A percentile compares a stretch with the other conserved stretches of the same genome.
phyloP scores from a whole-genome alignment of 805 yeast genomes.

The Aciculoconidium aculeatum region DNA sequence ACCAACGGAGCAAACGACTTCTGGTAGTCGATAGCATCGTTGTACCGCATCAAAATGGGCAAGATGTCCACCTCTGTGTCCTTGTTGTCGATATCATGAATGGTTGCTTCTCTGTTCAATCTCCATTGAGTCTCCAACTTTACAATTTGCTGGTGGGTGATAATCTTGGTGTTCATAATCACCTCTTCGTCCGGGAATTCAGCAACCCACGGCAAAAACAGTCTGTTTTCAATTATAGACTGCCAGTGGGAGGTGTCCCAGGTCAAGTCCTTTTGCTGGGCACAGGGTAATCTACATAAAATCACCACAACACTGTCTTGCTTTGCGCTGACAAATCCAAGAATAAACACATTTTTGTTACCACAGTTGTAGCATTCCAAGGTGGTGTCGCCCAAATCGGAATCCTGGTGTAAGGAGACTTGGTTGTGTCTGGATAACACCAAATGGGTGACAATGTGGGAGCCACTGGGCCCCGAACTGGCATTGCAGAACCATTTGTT shows the following conservation, averaged over 20 bases:
- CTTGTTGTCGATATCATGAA: slow-evolving; percentile 55
- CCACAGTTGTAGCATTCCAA: slow-evolving; percentile 93
- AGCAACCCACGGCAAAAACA: slow-evolving; percentile 78
- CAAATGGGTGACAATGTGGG: slow-evolving; percentile 83
- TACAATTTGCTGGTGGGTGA: slow-evolving; percentile 59
- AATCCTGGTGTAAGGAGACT: slow-evolving; percentile 70
- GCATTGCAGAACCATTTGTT: slow-evolving; percentile 88
- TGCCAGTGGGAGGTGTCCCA: slow-evolving; percentile 93
- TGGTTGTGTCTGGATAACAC: slow-evolving; percentile 72
- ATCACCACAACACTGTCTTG: slow-evolving; percentile 82
- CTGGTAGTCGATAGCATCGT: slow-evolving; percentile 82
- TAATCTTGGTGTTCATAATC: slow-evolving; percentile 45
- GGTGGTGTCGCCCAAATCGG: slow-evolving; percentile 80
- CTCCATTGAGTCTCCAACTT: slow-evolving; percentile 81
- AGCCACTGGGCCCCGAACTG: slow-evolving; percentile 48
- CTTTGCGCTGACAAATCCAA: slow-evolving; percentile 86
- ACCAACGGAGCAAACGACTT: slow-evolving; percentile 79
- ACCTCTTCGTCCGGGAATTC: slow-evolving; percentile 63
- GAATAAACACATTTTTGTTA: slow-evolving; percentile 64
- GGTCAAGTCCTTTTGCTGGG: slow-evolving; percentile 63
- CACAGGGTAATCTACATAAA: slow-evolving; percentile 84
- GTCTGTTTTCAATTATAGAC: slow-evolving; percentile 73
- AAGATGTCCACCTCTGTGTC: slow-evolving; percentile 52
- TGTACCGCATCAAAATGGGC: slow-evolving; percentile 71
- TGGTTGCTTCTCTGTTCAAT: slow-evolving; percentile 60